These are phyloP conservation scores for Volvox africanus DNA, from an alignment of 139 green algal species.

Conservation along the genomic window DNA sequence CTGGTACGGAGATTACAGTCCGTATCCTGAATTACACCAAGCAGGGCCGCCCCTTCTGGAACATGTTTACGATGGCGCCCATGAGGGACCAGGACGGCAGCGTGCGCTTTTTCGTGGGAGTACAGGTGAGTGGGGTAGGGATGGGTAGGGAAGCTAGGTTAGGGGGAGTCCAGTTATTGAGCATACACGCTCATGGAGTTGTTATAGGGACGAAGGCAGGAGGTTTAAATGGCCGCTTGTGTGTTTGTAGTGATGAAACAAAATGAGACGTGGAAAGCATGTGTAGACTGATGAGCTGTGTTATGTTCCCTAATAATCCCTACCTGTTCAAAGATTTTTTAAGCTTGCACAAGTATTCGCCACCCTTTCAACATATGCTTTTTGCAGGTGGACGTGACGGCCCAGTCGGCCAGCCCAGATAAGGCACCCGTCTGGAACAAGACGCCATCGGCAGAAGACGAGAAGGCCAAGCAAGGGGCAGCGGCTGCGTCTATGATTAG, in stretches of 20 bases:
- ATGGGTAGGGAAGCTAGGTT: too few relatives aligned
- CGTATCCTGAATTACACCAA: conserved; percentile 97
- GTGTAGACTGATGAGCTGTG: too few relatives aligned
- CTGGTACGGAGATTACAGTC: conserved; percentile 84
- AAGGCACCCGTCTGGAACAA: conserved; percentile 46
- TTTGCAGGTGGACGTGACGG: conserved; percentile 45
- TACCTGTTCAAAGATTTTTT: too few relatives aligned
- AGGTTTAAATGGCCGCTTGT: too few relatives aligned
- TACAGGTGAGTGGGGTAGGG: conserved; percentile 59
- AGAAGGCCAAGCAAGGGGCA: conserved; percentile 55
- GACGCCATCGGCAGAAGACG: conserved; percentile 56
- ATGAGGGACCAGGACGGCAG: conserved; percentile 87
- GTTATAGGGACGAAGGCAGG: too few relatives aligned
- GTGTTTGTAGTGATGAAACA: too few relatives aligned
- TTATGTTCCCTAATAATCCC: too few relatives aligned
- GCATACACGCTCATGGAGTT: too few relatives aligned
- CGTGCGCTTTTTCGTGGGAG: conserved; percentile 93
- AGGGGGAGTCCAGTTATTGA: too few relatives aligned
- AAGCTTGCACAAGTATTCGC: too few relatives aligned
- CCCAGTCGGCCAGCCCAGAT: conserved; percentile 14
- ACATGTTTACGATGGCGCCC: conserved; percentile 95
- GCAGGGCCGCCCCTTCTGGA: conserved; percentile 92
- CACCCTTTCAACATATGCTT: too few relatives aligned
- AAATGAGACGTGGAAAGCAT: too few relatives aligned
- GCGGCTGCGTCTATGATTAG: conserved; percentile 64